Evolutionary conservation across 106 monocot genomes (phyloP).

Genomic region (Acorus calamus): DNA sequence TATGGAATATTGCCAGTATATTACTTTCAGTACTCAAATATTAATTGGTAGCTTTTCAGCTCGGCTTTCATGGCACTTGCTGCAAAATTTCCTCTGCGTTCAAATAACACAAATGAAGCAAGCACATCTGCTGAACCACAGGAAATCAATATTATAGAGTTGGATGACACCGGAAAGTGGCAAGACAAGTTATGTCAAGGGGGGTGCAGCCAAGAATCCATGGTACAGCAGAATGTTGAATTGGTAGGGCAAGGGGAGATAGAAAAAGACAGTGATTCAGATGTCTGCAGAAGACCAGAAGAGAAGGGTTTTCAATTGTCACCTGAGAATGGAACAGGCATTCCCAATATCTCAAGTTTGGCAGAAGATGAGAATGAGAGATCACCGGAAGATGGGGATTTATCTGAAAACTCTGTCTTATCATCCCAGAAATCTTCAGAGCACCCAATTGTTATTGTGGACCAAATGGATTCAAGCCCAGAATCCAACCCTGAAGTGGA

Average conservation of each 20-base stretch:
- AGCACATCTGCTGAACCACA: slow-evolving; percentile 6
- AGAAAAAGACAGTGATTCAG: slow-evolving; percentile 1
- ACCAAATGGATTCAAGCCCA: slow-evolving; percentile 10
- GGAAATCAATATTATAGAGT: slow-evolving; percentile 1
- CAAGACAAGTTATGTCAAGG: slow-evolving; percentile 20
- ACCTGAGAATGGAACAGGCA: slow-evolving; percentile 20
- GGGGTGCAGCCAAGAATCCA: slow-evolving; percentile 11
- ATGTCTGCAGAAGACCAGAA: slow-evolving; percentile 3
- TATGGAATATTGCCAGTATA: not conserved
- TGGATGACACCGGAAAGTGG: slow-evolving; percentile 12
- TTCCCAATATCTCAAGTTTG: slow-evolving; percentile 2
- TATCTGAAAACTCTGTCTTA: slow-evolving; percentile 40
- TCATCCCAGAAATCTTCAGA: slow-evolving; percentile 45
- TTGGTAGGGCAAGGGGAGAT: slow-evolving; percentile 17
- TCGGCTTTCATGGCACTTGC: too few species aligned
- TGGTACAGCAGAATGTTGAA: slow-evolving; percentile 9
- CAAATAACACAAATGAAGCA: slow-evolving; percentile 6
- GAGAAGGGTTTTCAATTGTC: slow-evolving; percentile 9
- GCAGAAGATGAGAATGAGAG: slow-evolving; percentile 24
- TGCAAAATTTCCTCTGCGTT: too few species aligned
- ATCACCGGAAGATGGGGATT: slow-evolving; percentile 27
- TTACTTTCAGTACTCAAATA: too few species aligned
- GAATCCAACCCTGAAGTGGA: slow-evolving; percentile 16
- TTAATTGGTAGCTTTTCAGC: too few species aligned
- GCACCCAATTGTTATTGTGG: slow-evolving; percentile 8